A percentile compares a stretch with the other conserved stretches of the same genome.
Conservation (phyloP, 441 rosid genomes). For the Viola pubescens region DNA sequence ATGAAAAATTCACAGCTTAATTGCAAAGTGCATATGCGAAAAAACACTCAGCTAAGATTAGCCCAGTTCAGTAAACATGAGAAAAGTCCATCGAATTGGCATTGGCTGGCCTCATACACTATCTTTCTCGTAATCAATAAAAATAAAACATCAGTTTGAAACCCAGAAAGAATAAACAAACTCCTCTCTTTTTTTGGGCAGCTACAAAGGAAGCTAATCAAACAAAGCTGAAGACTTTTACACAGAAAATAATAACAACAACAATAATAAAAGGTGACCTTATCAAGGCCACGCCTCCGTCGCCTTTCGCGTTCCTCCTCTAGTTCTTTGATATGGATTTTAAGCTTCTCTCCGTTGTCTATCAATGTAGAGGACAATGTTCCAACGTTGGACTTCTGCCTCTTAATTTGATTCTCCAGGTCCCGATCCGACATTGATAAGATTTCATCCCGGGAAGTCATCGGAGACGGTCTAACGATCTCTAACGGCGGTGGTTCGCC, state of each 20-base stretch:
- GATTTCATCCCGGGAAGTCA: slow-evolving; percentile 19
- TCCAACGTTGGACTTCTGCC: slow-evolving; percentile 17
- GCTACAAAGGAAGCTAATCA: slow-evolving; percentile 9
- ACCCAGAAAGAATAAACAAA: neutral
- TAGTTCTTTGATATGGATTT: slow-evolving; percentile 21
- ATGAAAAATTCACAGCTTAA: neutral
- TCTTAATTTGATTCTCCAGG: slow-evolving; percentile 33
- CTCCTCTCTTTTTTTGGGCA: slow-evolving; percentile 1
- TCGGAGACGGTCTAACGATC: slow-evolving; percentile 17
- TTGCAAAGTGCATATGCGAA: too few relatives aligned
- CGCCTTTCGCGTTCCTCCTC: slow-evolving; percentile 49
- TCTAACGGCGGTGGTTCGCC: slow-evolving; percentile 30
- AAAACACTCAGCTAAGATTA: too few relatives aligned
- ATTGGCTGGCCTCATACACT: too few relatives aligned
- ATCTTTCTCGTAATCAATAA: too few relatives aligned
- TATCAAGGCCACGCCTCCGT: slow-evolving; percentile 14
- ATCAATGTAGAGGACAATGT: slow-evolving; percentile 11
- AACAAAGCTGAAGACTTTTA: neutral
- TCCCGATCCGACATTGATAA: slow-evolving; percentile 23
- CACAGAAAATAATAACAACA: neutral
- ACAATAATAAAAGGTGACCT: slow-evolving; percentile 18
- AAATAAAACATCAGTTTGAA: neutral
- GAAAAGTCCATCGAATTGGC: too few relatives aligned
- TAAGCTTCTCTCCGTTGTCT: slow-evolving; percentile 51
- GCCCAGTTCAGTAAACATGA: too few relatives aligned